These are phyloP conservation scores for Debaryomycetaceae sp. DNA, from an alignment of 1,139 yeast genomes.

Conservation along the genomic window DNA sequence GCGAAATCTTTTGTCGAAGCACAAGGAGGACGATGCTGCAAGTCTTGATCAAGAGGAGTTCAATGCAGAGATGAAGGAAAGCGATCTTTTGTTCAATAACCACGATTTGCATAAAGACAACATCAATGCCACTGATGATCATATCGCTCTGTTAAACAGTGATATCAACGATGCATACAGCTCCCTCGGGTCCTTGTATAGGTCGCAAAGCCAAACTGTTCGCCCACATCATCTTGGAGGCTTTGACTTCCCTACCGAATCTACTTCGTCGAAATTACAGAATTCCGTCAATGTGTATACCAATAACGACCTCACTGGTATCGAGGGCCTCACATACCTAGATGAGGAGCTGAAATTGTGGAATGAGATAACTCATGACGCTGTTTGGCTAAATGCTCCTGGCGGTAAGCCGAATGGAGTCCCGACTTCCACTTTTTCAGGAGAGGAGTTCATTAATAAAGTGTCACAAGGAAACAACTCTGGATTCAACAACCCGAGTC, in stretches of 20 bases:
- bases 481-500: not conserved
- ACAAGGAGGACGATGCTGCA: conserved; percentile 42
- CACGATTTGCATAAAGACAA: not conserved
- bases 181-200: not conserved
- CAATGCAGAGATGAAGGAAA: not conserved
- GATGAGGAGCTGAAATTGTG: conserved; percentile 63
- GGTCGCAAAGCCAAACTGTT: conserved; percentile 8
- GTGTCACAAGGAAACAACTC: not conserved
- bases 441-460: conserved; percentile 1
- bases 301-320: conserved; percentile 37
- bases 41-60: not conserved
- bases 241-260: not conserved
- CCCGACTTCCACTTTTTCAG: conserved; percentile 7
- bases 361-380: conserved; percentile 72
- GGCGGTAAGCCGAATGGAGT: conserved; percentile 21
- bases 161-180: conserved; percentile 1
- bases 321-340: conserved; percentile 42
- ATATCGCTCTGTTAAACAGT: not conserved
- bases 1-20: conserved; percentile 53
- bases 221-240: conserved; percentile 5
- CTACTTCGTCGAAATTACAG: conserved; percentile 1
- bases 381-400: conserved; percentile 57
- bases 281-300: conserved; percentile 27
- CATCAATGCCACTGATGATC: not conserved
- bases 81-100: not conserved